Percentiles rank a stretch among this genome's conserved stretches.
These are phyloP conservation scores for Termitomyces sp. DNA, from an alignment of 768 basidiomycete species.

Conservation along the genomic window DNA sequence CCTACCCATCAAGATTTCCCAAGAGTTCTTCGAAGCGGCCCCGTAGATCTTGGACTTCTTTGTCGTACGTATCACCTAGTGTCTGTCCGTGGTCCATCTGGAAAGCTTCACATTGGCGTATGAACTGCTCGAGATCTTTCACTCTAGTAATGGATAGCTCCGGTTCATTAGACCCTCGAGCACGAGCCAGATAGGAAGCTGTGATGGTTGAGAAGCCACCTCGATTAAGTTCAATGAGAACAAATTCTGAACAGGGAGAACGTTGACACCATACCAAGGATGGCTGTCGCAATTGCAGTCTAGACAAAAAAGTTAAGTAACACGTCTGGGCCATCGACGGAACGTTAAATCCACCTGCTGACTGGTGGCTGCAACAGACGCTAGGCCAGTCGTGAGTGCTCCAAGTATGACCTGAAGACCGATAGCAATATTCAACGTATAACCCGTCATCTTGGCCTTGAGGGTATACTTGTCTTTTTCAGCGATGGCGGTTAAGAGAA, in stretches of 20 bases:
- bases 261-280: constrained; percentile 25
- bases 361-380: constrained; percentile 37
- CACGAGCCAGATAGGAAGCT: constrained; percentile 68
- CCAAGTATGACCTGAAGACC: constrained; percentile 60
- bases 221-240: constrained; percentile 13
- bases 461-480: constrained; percentile 42
- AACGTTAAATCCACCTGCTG: constrained; percentile 29
- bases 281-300: constrained; percentile 31
- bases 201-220: constrained; percentile 65
- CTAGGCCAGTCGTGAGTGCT: constrained; percentile 60
- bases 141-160: constrained; percentile 51
- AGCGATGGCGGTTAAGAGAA: constrained; percentile 38
- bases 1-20: constrained; percentile 35
- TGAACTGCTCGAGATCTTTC: constrained; percentile 61
- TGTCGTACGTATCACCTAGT: constrained; percentile 29
- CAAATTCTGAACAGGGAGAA: neutral
- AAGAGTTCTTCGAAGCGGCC: constrained; percentile 42
- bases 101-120: constrained; percentile 58
- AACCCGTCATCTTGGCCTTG: constrained; percentile 40
- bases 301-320: constrained; percentile 13
- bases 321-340: neutral
- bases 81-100: constrained; percentile 50
- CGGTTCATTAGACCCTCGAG: constrained; percentile 67
- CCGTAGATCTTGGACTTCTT: constrained; percentile 30
- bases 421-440: constrained; percentile 44